These are phyloP conservation scores for Candida tallmaniae DNA, from an alignment of 805 yeast genomes.

Conservation along the genomic window DNA sequence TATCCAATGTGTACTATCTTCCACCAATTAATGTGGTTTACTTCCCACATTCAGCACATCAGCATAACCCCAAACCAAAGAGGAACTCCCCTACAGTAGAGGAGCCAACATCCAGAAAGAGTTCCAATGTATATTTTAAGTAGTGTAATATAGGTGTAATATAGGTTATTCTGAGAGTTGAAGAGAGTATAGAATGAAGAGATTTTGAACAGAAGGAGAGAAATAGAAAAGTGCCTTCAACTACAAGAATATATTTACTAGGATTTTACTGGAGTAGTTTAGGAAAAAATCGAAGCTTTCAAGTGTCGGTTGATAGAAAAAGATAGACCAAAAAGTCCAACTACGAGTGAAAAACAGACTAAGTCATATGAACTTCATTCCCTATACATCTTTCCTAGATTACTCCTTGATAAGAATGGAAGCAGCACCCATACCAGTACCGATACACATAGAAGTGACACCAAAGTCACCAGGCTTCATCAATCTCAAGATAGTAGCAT, in stretches of 20 bases:
- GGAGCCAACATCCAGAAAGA: constrained; percentile 14
- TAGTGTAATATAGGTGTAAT: not conserved
- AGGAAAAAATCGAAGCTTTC: too few species aligned
- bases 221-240: too few species aligned
- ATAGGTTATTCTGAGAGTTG: too few species aligned
- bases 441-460: constrained; percentile 93
- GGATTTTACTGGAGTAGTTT: too few species aligned
- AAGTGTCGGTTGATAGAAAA: too few species aligned
- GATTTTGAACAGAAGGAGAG: too few species aligned
- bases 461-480: constrained; percentile 79
- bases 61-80: constrained; percentile 13
- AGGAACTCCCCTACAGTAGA: constrained; percentile 10
- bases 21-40: constrained; percentile 55
- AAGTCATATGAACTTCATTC: not conserved
- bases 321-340: too few species aligned
- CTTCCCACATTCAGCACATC: constrained; percentile 54
- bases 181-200: too few species aligned
- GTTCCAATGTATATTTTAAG: constrained; percentile 23
- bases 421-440: constrained; percentile 99
- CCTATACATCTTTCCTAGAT: constrained; percentile 3
- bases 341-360: too few species aligned
- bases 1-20: constrained; percentile 46
- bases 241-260: too few species aligned
- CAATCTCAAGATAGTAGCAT: constrained; percentile 82
- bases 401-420: constrained; percentile 78